Percentiles rank a stretch among this genome's conserved stretches.
phyloP scores from a whole-genome alignment of 805 yeast species.

The Sungouiella thailandica region DNA sequence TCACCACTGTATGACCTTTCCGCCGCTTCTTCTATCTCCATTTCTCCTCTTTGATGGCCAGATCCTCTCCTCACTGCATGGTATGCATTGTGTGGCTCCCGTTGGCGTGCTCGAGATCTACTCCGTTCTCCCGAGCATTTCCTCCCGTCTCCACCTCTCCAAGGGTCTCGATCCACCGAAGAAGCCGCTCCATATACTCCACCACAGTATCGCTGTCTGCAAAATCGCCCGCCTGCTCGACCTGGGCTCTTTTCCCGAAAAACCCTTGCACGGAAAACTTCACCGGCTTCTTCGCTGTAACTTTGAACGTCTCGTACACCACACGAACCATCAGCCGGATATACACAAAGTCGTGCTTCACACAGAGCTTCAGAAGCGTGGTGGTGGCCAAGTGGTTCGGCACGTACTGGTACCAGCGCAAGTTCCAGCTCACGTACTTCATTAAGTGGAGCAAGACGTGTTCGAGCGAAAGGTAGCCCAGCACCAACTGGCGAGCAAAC shows the following conservation, averaged over 20 bases:
- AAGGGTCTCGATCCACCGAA: slow-evolving; percentile 29
- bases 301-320: slow-evolving; percentile 19
- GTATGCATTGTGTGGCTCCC: too few relatives aligned
- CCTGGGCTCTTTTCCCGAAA: neutral
- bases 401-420: slow-evolving; percentile 60
- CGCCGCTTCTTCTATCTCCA: too few relatives aligned
- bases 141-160: too few relatives aligned
- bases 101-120: too few relatives aligned
- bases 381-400: slow-evolving; percentile 37
- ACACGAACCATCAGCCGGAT: slow-evolving; percentile 37
- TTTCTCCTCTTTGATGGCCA: too few relatives aligned
- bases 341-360: slow-evolving; percentile 36
- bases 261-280: neutral
- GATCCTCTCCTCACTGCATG: too few relatives aligned
- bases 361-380: slow-evolving; percentile 40
- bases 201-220: slow-evolving; percentile 28
- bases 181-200: slow-evolving; percentile 24
- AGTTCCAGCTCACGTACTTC: slow-evolving; percentile 54
- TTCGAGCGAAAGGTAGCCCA: slow-evolving; percentile 29
- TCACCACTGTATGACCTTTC: too few relatives aligned
- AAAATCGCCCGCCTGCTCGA: slow-evolving; percentile 17
- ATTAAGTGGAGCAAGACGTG: slow-evolving; percentile 34
- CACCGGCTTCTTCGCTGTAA: neutral
- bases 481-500: slow-evolving; percentile 20
- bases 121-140: too few relatives aligned